Evolutionary conservation across 1,139 yeast species (phyloP), one percentile per base, ranked within the genome.

Genomic region (Yamadazyma mexicana): DNA sequence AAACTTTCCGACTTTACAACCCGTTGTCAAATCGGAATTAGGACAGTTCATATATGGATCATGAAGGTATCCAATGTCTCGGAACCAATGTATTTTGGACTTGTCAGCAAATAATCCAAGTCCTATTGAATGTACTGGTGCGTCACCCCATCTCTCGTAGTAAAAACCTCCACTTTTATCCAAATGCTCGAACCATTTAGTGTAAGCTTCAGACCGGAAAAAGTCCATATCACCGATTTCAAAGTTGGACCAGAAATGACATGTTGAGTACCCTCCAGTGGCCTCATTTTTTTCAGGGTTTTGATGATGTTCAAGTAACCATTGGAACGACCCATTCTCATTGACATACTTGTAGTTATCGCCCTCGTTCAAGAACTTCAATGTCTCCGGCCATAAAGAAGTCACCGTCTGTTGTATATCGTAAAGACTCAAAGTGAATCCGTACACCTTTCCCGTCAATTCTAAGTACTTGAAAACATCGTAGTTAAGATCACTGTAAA

Each of bases 131-230:
- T 85, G 95, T 1, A 87, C 91, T 0, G 95, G 95, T 0, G 95
- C 95, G 61, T 87, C 96, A 1, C 96, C 96, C 95, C 95, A 87
- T 42, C 95, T 63, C 58, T 87, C 95, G 52, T 87, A 87, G 56
- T 85, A 87, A 54, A 87, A 87, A 3, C 89, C 89, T 11, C 95
- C 95, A 0, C 81, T 62, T 4, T 69, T 49, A 47, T 87, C 95
- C 31, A 87, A 65, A 54, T 72, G 63, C 35, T 83, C 69, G 47
- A 83, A 78, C 81, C 87, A 87, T 15, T 68, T 65, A 31, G 67
- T 64, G 57, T 87, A 87, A 1, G 86, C 79, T 45, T 83, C 80
- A 16, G 75, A 63, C 32, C 95, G 65, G 64, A 72, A 86, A 51
- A 87, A 87, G 49, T 86, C 88, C 83, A 87, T 76, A 51, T 85